Percentiles rank a stretch among this genome's conserved stretches.
Conservation (phyloP, 352 stramenopile species). For the Globisporangium okanoganense region DNA sequence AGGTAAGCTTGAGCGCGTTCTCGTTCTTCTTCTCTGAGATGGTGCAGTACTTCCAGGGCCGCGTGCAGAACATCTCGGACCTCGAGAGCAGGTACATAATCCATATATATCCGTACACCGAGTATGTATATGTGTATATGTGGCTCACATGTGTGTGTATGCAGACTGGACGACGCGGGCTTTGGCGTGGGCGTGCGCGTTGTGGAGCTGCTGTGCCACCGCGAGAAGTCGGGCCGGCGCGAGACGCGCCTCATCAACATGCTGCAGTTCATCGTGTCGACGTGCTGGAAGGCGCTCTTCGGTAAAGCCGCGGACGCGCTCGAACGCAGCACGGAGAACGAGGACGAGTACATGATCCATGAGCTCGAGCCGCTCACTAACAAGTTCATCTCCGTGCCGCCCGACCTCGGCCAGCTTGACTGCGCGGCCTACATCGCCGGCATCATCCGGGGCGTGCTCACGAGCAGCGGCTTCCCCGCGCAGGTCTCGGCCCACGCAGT, state of each 20-base stretch:
- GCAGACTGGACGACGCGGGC: slow-evolving; percentile 90
- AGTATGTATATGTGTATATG: background rate
- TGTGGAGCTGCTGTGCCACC: slow-evolving; percentile 90
- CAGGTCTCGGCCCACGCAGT: slow-evolving; percentile 78
- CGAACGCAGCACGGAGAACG: slow-evolving; percentile 95
- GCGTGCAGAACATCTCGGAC: slow-evolving; percentile 95
- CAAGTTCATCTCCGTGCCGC: slow-evolving; percentile 95
- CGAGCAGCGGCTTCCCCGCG: slow-evolving; percentile 77
- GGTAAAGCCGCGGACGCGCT: slow-evolving; percentile 95
- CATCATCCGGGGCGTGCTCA: slow-evolving; percentile 89
- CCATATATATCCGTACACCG: too few relatives aligned
- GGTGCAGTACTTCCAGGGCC: slow-evolving; percentile 97
- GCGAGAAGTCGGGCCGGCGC: slow-evolving; percentile 73
- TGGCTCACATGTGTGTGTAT: background rate
- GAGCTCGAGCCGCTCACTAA: slow-evolving; percentile 93
- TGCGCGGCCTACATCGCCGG: slow-evolving; percentile 96
- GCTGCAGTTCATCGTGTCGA: slow-evolving; percentile 93
- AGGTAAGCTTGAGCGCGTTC: slow-evolving; percentile 94
- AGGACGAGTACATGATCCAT: slow-evolving; percentile 99
- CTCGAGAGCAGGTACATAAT: slow-evolving; percentile 87
- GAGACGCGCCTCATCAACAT: slow-evolving; percentile 86
- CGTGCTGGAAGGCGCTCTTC: slow-evolving; percentile 95
- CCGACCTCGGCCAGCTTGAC: slow-evolving; percentile 94
- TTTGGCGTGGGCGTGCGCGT: slow-evolving; percentile 95
- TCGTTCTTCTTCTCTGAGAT: slow-evolving; percentile 98